Evolutionary conservation across 768 basidiomycete genomes (phyloP), one percentile per base, ranked within the genome.

Genomic region (Lyophyllum shimeji): DNA sequence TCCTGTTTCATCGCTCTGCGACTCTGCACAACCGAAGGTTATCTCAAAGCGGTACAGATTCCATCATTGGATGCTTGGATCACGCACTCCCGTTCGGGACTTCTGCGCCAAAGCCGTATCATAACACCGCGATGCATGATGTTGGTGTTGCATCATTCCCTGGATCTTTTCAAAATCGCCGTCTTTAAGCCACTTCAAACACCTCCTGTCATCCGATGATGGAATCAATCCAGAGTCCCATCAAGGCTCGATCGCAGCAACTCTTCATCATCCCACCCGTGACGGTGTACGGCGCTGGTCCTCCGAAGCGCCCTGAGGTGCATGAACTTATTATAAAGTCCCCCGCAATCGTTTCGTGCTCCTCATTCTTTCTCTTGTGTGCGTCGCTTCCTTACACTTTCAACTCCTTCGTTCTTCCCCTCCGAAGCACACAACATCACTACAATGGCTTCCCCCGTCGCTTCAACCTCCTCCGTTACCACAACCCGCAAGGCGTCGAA

Each of bases 201-300:
- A 42, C 25, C 59, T 47, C 53, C 60, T 60, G 56, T 48, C 43
- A 27, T 45, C 29, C 27, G 29, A 48, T 60, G 63, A 58, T 64
- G 52, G 54, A 61, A 58, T 46, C 47, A 4, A 24, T 58, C 52
- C 25, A 50, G 40, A 33, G 9, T 27, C 46, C 52, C 40, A 53
- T 39, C 52, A 48, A 44, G 29, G 43, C 40, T 45, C 40, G 37
- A 53, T 37, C 37, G 46, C 43, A 47, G 49, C 25, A 52, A 53
- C 39, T 34, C 42, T 34, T 18, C 55, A 57, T 51, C 46, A 57
- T 57, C 55, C n/a, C n/a, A n/a, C n/a, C n/a, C n/a, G 50, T 31
- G 44, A 54, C 53, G 17, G 34, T 46, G 43, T 45, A 27, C 21
- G 21, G 29, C 50, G 20, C 31, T 27, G 42, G 17, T 7, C 12